Evolutionary conservation across 2,329 filamentous ascomycete genomes (phyloP).

Genomic region (Trichoderma sp.): DNA sequence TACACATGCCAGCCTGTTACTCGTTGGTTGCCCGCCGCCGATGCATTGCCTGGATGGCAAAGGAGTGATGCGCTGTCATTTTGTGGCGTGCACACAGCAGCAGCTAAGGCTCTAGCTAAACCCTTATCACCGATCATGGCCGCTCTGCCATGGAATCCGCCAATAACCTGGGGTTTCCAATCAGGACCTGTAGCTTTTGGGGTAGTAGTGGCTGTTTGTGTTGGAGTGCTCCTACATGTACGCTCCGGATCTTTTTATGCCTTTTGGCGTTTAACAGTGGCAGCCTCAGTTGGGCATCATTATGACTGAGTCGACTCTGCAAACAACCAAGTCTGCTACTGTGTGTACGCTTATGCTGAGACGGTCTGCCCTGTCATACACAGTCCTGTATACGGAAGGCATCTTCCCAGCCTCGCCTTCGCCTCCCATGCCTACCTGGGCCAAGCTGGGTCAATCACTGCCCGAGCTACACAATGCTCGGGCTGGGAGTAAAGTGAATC

Average conservation of each 20-base stretch:
- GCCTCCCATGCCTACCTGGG: background rate
- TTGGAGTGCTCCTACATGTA: background rate
- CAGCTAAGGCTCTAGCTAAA: slow-evolving; percentile 10
- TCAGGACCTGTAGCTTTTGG: background rate
- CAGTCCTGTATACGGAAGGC: background rate
- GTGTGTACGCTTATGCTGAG: background rate
- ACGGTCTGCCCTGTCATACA: slow-evolving; percentile 1
- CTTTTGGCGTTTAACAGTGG: background rate
- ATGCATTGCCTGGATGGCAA: slow-evolving; percentile 20
- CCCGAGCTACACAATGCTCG: background rate
- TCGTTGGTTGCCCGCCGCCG: slow-evolving; percentile 19
- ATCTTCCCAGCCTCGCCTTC: slow-evolving; percentile 12
- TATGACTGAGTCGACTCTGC: background rate
- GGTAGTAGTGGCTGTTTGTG: background rate
- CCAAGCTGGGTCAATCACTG: background rate
- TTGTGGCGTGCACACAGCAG: slow-evolving; percentile 25
- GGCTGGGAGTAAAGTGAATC: background rate
- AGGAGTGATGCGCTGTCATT: slow-evolving; percentile 27
- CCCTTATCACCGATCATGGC: slow-evolving; percentile 24
- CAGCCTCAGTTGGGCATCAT: slow-evolving; percentile 10
- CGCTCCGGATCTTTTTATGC: background rate
- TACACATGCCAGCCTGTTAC: slow-evolving; percentile 24
- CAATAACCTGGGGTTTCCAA: background rate
- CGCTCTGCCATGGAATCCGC: slow-evolving; percentile 1
- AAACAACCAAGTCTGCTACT: background rate